Percentiles rank a stretch among this genome's conserved stretches.
These are phyloP conservation scores for Phaseolus lunatus DNA, from an alignment of 306 rosid genomes.

Conservation along the genomic window DNA sequence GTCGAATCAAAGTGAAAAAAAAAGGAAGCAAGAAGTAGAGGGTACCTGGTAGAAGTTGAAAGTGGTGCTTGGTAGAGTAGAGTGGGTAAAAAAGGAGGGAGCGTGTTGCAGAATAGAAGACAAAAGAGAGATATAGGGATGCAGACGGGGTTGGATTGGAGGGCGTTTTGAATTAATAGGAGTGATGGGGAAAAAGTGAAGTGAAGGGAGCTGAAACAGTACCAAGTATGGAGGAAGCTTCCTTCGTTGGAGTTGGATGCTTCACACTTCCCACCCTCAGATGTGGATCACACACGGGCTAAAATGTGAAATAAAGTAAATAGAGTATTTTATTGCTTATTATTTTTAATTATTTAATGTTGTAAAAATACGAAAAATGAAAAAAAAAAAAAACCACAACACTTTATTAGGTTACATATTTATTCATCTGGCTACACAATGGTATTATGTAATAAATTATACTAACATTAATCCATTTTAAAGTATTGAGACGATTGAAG, in stretches of 20 bases:
- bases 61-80: background rate
- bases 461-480: too few species aligned
- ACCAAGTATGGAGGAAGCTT: constrained; percentile 72
- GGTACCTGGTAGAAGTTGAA: constrained; percentile 51
- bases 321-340: too few species aligned
- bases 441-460: too few species aligned
- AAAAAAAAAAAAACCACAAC: too few species aligned
- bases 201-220: constrained; percentile 44
- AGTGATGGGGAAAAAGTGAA: constrained; percentile 18
- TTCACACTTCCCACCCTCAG: constrained; percentile 38
- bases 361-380: too few species aligned
- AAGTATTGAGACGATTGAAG: too few species aligned
- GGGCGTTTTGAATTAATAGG: constrained; percentile 44
- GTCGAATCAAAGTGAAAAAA: background rate
- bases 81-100: constrained; percentile 14
- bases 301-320: too few species aligned
- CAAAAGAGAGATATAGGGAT: constrained; percentile 22
- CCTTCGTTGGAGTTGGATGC: constrained; percentile 51
- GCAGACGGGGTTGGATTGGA: constrained; percentile 30
- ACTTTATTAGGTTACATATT: too few species aligned
- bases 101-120: constrained; percentile 21
- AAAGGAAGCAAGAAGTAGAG: constrained; percentile 17
- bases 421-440: too few species aligned
- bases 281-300: background rate
- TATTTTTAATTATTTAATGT: too few species aligned